Evolutionary conservation across 495 filamentous ascomycete genomes (phyloP).

Genomic region (Eremomyces bilateralis): DNA sequence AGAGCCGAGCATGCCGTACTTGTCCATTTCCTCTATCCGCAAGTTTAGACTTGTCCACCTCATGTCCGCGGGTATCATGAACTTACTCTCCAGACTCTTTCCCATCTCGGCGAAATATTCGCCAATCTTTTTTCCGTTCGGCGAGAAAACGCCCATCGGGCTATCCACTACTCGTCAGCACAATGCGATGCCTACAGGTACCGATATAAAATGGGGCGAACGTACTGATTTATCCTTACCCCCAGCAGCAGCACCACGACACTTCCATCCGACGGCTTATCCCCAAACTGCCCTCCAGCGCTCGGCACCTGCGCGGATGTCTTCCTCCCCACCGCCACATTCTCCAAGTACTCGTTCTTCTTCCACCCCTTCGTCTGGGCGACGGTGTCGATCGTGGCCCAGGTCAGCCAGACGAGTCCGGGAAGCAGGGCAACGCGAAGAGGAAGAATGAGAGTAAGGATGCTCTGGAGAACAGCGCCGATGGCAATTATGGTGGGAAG

Average conservation of each 20-base stretch:
- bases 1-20: constrained; percentile 11
- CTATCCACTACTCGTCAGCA: too few relatives aligned
- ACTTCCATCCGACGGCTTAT: constrained; percentile 13
- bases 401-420: constrained; percentile 15
- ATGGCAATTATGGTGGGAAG: constrained; percentile 12
- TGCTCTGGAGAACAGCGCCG: constrained; percentile 22
- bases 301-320: constrained; percentile 19
- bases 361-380: constrained; percentile 14
- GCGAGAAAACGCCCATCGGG: constrained; percentile 7
- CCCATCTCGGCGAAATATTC: constrained; percentile 7
- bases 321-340: constrained; percentile 17
- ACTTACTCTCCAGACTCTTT: too few relatives aligned
- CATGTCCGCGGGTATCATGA: too few relatives aligned
- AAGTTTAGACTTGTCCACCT: too few relatives aligned
- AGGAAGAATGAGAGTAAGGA: constrained; percentile 18
- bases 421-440: constrained; percentile 17
- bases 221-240: constrained; percentile 21
- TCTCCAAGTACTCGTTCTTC: constrained; percentile 19
- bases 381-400: constrained; percentile 10
- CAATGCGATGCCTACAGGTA: background rate
- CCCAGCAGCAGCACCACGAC: constrained; percentile 25
- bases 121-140: constrained; percentile 5
- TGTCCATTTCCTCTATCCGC: constrained; percentile 5
- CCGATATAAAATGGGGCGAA: background rate
- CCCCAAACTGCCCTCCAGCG: constrained; percentile 15